Base-by-base conservation (phyloP, 2,329 filamentous ascomycete genomes). In the Fusarium dimerum region DNA sequence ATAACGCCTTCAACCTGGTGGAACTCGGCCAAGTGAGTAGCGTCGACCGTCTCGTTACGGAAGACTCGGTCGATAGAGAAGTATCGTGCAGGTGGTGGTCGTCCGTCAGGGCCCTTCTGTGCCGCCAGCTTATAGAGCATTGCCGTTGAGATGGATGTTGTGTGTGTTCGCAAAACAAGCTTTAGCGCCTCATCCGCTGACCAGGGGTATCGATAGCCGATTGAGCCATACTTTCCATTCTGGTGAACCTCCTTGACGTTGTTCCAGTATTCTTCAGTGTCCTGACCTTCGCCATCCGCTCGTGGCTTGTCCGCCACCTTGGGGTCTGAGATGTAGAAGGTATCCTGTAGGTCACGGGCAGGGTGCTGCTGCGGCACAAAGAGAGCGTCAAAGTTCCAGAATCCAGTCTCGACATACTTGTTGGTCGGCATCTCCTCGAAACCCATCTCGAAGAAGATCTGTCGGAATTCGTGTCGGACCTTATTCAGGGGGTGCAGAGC, bases 51-150 rank as follows among this genome's bases (percentile, higher is more conserved):
- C 76, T 99, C 94, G 73, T 99, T 99, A 62, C 91, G 86, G 87
- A 99, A 99, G 55, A 99, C 94, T 49, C 94, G 86, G 75, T 99
- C 94, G 70, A 99, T 99, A 56, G 91, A 96, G 80, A 99, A 99
- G 79, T 96, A 97, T 56, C 92, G 87, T n/a, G 91, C 92, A 36
- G 84, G 81, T 15, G 81, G 82, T 43, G 82, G 80, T 47, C 78
- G 76, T 43, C 84, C 83, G 64, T 86, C 82, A 6, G 90, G 89
- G 13, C 90, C 88, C 54, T 90, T 92, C 69, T 89, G 83, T 51
- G 88, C 83, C 29, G 94, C 92, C 47, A 99, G 83, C 68, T 92
- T 92, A 76, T 96, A 87, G 60, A 99, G 84, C 79, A 96, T 91
- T 67, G 90, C 90, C 29, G 93, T 89, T 39, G 89, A 95, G 58